Percentiles rank a stretch among this genome's conserved stretches.
These are phyloP conservation scores for Theileria annulata DNA, from an alignment of 169 alveolate genomes.

Conservation along the genomic window DNA sequence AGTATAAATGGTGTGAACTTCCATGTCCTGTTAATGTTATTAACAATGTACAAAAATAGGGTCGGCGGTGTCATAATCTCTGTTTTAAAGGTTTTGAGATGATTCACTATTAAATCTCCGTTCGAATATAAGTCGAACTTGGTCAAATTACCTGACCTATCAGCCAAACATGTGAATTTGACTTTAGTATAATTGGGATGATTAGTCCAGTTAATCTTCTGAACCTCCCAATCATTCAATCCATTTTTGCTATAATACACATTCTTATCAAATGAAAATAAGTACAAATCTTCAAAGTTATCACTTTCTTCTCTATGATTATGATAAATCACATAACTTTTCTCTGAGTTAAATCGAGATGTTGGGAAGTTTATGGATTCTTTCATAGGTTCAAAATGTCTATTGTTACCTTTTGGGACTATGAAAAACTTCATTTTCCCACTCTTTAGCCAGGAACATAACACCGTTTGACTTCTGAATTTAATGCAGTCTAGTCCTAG, in stretches of 20 bases:
- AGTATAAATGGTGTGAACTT: constrained; percentile 9
- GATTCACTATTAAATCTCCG: constrained; percentile 1
- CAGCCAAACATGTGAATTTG: background rate
- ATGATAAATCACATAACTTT: background rate
- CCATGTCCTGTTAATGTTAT: background rate
- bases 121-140: constrained; percentile 20
- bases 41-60: background rate
- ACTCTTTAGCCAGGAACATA: constrained; percentile 33
- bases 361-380: background rate
- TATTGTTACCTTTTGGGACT: constrained; percentile 25
- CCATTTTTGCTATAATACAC: constrained; percentile 16
- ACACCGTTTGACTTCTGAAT: background rate
- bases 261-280: background rate
- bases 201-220: background rate
- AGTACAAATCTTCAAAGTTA: background rate
- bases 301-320: background rate
- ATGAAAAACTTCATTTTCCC: constrained; percentile 45
- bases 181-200: background rate
- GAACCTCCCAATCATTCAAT: constrained; percentile 1
- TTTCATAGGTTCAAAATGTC: constrained; percentile 10
- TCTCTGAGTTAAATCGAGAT: background rate
- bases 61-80: constrained; percentile 25
- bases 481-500: constrained; percentile 27
- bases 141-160: constrained; percentile 12
- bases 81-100: background rate